phyloP scores from a whole-genome alignment of 2,329 filamentous ascomycete genomes.

The Myrmaecium sp. region DNA sequence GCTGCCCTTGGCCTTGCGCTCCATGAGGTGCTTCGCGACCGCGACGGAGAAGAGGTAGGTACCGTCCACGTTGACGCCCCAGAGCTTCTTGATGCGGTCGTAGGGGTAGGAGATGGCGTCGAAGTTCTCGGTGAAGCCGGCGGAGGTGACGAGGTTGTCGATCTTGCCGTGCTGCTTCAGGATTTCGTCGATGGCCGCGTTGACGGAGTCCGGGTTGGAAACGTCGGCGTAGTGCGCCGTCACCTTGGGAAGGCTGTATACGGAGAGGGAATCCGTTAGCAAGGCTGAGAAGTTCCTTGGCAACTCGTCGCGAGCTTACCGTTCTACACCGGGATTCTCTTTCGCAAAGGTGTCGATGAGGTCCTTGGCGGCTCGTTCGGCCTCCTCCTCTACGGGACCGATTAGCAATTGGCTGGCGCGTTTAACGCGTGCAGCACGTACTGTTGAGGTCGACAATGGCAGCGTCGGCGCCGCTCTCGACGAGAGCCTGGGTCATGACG shows the following conservation, averaged over 20 bases:
- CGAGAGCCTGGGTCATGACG: constrained; percentile 83
- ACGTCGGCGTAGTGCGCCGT: constrained; percentile 88
- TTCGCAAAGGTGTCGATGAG: constrained; percentile 60
- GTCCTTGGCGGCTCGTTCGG: constrained; percentile 54
- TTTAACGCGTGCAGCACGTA: constrained; percentile 26
- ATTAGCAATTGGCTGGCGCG: neutral
- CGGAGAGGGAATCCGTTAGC: neutral
- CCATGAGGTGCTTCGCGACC: constrained; percentile 79
- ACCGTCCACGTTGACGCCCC: constrained; percentile 84
- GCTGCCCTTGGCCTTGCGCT: constrained; percentile 59
- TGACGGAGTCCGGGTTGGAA: constrained; percentile 61
- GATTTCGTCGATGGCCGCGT: constrained; percentile 53
- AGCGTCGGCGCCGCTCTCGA: constrained; percentile 73
- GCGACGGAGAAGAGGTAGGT: constrained; percentile 77
- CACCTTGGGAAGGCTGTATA: constrained; percentile 52
- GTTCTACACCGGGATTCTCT: constrained; percentile 60
- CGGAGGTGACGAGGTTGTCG: constrained; percentile 86
- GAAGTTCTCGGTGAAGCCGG: constrained; percentile 92
- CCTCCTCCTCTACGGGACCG: constrained; percentile 55
- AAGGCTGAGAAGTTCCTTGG: neutral
- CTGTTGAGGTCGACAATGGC: constrained; percentile 91
- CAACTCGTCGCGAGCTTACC: constrained; percentile 28
- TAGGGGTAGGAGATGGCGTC: constrained; percentile 81
- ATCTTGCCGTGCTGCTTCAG: constrained; percentile 60
- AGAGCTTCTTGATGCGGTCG: constrained; percentile 82